phyloP scores from a whole-genome alignment of 2,329 filamentous ascomycete species.

The Exophiala bonariae region DNA sequence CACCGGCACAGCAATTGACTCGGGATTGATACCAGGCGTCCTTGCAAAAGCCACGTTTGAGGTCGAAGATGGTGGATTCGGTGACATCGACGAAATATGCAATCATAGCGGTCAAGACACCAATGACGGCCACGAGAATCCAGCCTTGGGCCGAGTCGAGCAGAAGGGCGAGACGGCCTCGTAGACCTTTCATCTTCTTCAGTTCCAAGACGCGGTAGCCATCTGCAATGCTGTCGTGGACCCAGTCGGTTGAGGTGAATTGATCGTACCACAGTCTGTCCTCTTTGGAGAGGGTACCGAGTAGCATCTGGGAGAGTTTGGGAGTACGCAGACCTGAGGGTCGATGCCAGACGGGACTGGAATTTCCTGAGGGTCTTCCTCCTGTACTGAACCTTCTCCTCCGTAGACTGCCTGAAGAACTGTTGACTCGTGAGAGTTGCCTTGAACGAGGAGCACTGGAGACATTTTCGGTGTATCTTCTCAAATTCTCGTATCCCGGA shows the following conservation, averaged over 20 bases:
- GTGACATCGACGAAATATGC: constrained; percentile 89
- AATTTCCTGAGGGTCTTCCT: constrained; percentile 11
- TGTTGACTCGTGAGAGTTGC: constrained; percentile 26
- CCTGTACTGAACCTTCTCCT: constrained; percentile 17
- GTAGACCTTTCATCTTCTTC: constrained; percentile 76
- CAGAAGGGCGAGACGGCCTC: constrained; percentile 72
- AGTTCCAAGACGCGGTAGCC: constrained; percentile 84
- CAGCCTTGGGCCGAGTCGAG: constrained; percentile 91
- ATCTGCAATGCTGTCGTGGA: constrained; percentile 94
- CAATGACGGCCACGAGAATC: constrained; percentile 88
- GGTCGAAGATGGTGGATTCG: constrained; percentile 82
- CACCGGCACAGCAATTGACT: constrained; percentile 63
- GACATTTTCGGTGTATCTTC: constrained; percentile 16
- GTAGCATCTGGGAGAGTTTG: constrained; percentile 37
- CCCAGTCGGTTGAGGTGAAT: constrained; percentile 96
- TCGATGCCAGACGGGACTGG: constrained; percentile 21
- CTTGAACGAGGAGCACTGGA: constrained; percentile 12
- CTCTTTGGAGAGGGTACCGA: constrained; percentile 67
- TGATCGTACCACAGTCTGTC: constrained; percentile 98
- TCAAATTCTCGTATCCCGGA: constrained; percentile 5
- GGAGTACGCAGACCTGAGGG: constrained; percentile 26
- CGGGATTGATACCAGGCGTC: constrained; percentile 71
- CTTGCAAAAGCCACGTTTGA: constrained; percentile 85
- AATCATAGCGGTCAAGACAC: constrained; percentile 77
- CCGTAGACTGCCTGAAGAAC: constrained; percentile 21